These are phyloP conservation scores for Yarrowia sp. DNA, from an alignment of 805 yeast genomes.

Conservation along the genomic window DNA sequence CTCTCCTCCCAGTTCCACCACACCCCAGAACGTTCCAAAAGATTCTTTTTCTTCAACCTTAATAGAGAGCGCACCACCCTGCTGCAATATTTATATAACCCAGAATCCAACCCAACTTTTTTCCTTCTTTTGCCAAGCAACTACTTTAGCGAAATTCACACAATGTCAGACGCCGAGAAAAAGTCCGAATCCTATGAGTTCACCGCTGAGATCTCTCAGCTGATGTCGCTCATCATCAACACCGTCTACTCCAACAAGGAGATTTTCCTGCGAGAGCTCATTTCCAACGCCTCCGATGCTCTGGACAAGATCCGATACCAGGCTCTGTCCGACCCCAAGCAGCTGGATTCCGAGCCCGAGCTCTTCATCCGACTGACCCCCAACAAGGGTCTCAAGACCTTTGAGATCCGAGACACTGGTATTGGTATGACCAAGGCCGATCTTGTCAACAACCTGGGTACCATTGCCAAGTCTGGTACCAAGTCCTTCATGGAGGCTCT, in stretches of 20 bases:
- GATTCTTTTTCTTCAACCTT: slow-evolving; percentile 10
- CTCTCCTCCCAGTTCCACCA: neutral
- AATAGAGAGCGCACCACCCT: neutral
- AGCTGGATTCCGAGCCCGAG: slow-evolving; percentile 92
- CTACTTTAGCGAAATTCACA: neutral
- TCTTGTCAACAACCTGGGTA: slow-evolving; percentile 97
- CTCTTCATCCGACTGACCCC: slow-evolving; percentile 97
- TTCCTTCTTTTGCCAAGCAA: neutral
- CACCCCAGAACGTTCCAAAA: slow-evolving; percentile 4
- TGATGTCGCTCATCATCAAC: slow-evolving; percentile 99
- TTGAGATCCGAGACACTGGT: slow-evolving; percentile 99
- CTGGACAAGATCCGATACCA: slow-evolving; percentile 97
- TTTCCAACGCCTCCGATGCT: slow-evolving; percentile 99
- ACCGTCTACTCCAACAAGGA: slow-evolving; percentile 99
- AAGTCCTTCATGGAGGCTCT: slow-evolving; percentile 99
- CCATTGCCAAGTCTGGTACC: slow-evolving; percentile 99
- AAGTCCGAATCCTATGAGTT: slow-evolving; percentile 57
- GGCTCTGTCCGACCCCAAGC: slow-evolving; percentile 86
- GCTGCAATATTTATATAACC: neutral
- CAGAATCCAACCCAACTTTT: neutral
- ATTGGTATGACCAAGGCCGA: slow-evolving; percentile 99
- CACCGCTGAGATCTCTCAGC: slow-evolving; percentile 99
- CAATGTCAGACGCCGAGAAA: neutral
- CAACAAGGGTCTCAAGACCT: slow-evolving; percentile 85
- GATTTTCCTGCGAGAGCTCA: slow-evolving; percentile 97